Base-by-base conservation (phyloP, 306 rosid genomes). In the Senna tora region DNA sequence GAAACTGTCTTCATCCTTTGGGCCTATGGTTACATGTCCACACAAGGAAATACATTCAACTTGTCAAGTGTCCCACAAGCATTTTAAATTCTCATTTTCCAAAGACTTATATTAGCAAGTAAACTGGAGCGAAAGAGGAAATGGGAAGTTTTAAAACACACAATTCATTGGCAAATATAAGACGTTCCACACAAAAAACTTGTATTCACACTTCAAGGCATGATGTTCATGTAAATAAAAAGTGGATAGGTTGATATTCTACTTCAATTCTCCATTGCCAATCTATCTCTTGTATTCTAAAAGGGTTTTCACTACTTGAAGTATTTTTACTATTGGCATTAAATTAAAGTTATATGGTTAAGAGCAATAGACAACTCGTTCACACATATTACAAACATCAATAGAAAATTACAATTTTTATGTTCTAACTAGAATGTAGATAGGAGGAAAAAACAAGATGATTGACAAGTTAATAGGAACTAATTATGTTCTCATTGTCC, bases 1-100 rank as follows among this genome's bases (percentile, higher is more conserved):
- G 84, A 39, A 83, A 83, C 87, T 83, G 80, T 83, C 88, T 78
- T 84, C 88, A n/a, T 84, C 88, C 28, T 78, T 86, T 43, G 91
- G 91, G 69, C 88, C 88, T 84, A 58, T 50, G 49, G 45, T 78
- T 32, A 53, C 6, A 41, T 3, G 49, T 39, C 22, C 65, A 52
- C 17, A 50, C 30, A 60, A 77, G 67, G 3, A 77, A 45, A 67
- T 25, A 39, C 21, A 41, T 38, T n/a, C 7, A 47, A 47, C 53
- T 43, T 55, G 64, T 72, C 52, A n/a, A 57, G 12, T 33, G 57
- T n/a, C 28, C 11, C 33, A 42, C 17, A 33, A 36, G 71, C 28
- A 36, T 20, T 34, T 46, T 71, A 7, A 45, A n/a, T 67, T n/a
- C 69, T 62, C 73, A 66, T 22, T 65, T n/a, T 55, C 51, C 19